A percentile compares a stretch with the other conserved stretches of the same genome.
These are phyloP conservation scores for Xylaria sp. DNA, from an alignment of 2,329 filamentous ascomycete genomes.

Conservation along the genomic window DNA sequence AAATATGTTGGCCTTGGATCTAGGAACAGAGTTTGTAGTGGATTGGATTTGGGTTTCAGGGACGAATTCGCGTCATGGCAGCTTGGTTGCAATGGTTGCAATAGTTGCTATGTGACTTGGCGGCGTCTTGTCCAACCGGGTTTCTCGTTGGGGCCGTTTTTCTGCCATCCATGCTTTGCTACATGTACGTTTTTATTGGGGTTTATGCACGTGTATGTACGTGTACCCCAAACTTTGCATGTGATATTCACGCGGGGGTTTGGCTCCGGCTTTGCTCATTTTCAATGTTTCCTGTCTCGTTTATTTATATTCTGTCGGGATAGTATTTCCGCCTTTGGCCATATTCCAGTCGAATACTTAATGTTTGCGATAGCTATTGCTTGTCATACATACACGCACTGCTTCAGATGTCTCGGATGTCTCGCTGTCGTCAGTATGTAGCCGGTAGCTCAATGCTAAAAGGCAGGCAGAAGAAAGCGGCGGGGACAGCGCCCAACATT, in stretches of 20 bases:
- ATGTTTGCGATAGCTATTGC: too few relatives aligned
- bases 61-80: too few relatives aligned
- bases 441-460: conserved; percentile 4
- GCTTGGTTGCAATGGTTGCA: too few relatives aligned
- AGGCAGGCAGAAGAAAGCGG: conserved; percentile 15
- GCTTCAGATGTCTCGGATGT: too few relatives aligned
- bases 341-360: conserved; percentile 1
- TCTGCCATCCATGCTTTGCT: too few relatives aligned
- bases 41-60: not conserved
- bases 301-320: not conserved
- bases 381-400: too few relatives aligned
- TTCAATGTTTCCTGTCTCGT: not conserved
- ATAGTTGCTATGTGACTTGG: too few relatives aligned
- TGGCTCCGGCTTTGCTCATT: not conserved
- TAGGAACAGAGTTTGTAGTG: not conserved
- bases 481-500: not conserved
- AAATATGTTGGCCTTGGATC: too few relatives aligned
- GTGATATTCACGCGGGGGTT: conserved; percentile 23
- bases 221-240: conserved; percentile 20
- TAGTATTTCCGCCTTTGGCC: conserved; percentile 7
- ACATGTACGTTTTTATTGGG: not conserved
- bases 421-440: too few relatives aligned
- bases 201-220: not conserved
- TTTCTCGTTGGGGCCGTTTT: too few relatives aligned
- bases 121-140: too few relatives aligned